Evolutionary conservation across 495 filamentous ascomycete species (phyloP), one percentile per base, ranked within the genome.

Genomic region (Ramalina intermedia): DNA sequence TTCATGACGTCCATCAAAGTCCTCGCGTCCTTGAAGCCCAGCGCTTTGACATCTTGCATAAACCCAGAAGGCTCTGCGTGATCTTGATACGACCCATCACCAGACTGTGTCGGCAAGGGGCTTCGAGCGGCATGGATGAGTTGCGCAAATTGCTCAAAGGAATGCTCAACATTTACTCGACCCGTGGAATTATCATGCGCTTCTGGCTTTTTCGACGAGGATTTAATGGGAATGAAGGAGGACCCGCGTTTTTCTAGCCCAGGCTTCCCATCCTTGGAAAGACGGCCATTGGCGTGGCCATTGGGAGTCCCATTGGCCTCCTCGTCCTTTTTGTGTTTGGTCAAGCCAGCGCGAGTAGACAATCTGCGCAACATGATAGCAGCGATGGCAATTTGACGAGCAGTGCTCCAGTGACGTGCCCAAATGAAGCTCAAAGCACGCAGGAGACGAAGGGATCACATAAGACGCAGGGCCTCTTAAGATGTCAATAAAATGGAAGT

Each of bases 21-120:
- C 37, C 63, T 56, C 41, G 73, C 51, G 50, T 82, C 78, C 51
- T 73, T 70, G 60, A 81, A 69, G 4, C 74, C 74, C 46, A 91
- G 56, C 9, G 69, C 60, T 55, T 71, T 79, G 37, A 89, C 58
- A 54, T 90, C 85, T 41, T 72, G 63, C 60, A 73, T 69, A 27
- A 86, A 58, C 39, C 81, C 74, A 0, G 73, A 72, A 26, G 70
- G 67, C 46, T 72, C 58, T 23, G 72, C 67, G 17, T 76, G 61
- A 51, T 74, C 68, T 17, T 70, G 46, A 49, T 68, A 69, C 13
- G 74, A 71, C 38, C 81, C 81, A 60, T 80, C 74, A 12, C 81
- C 79, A 41, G 66, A 74, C 56, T 85, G 76, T 48, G 70, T 76
- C 0, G 85, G 82, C 50, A 84, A 57, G 23, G 85, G 84, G 43